Percentiles rank a stretch among this genome's conserved stretches.
Evolutionary conservation across 2,329 filamentous ascomycete species (phyloP).

Genomic region (Phoma sp.): DNA sequence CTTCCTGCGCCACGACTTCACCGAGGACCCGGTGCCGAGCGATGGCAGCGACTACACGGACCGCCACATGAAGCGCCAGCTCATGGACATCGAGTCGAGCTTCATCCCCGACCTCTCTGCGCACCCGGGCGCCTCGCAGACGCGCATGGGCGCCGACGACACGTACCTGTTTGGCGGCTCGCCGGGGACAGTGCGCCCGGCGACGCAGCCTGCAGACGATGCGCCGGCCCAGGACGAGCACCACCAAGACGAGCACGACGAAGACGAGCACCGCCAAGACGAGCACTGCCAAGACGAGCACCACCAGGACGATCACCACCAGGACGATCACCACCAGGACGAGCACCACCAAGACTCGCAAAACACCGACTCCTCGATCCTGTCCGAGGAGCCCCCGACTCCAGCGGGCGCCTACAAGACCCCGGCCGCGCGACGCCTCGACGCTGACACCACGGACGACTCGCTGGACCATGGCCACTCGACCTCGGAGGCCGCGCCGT

Average conservation of each 20-base stretch:
- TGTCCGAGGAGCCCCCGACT: slow-evolving; percentile 46
- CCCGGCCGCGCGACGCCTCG: slow-evolving; percentile 41
- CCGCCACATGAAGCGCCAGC: slow-evolving; percentile 64
- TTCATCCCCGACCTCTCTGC: slow-evolving; percentile 64
- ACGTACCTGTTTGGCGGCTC: slow-evolving; percentile 56
- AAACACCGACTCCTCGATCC: slow-evolving; percentile 34
- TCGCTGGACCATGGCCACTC: slow-evolving; percentile 38
- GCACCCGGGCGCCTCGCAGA: slow-evolving; percentile 32
- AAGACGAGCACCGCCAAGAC: too few species aligned
- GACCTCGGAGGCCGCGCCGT: slow-evolving; percentile 47
- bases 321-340: too few species aligned
- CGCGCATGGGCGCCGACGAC: slow-evolving; percentile 51
- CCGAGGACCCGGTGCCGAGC: slow-evolving; percentile 38
- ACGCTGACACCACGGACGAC: slow-evolving; percentile 31
- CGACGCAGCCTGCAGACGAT: slow-evolving; percentile 20
- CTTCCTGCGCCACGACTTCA: slow-evolving; percentile 44
- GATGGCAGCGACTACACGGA: slow-evolving; percentile 60
- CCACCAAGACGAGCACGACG: too few species aligned
- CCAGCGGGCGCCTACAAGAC: slow-evolving; percentile 54
- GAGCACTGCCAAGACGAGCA: too few species aligned
- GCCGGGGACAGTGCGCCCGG: slow-evolving; percentile 37
- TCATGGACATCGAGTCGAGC: slow-evolving; percentile 70
- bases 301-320: too few species aligned
- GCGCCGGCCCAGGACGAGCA: too few species aligned
- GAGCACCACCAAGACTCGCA: too few species aligned